Evolutionary conservation across 1,139 yeast species (phyloP), one percentile per base, ranked within the genome.

Genomic region (Tardiomyces digboiensis): DNA sequence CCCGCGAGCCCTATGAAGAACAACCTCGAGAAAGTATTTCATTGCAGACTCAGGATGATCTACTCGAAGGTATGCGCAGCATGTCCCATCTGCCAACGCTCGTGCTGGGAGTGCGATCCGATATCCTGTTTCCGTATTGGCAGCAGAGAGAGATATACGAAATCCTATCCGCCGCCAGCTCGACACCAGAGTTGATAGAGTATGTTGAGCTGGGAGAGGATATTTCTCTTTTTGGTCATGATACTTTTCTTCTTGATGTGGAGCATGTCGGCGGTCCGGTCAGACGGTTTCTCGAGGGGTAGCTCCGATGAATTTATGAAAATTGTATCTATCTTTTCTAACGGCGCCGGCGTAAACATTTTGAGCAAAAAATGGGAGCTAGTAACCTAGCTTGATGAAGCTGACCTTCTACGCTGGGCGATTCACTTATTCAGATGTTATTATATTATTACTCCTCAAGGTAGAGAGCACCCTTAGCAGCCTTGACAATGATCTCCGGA

Each of bases 51-150:
- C 40, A 42, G 13, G 44, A 64, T 8, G 97, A 88, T 58, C 69
- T 88, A 42, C 64, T 71, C 18, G 63, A 66, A 18, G 97, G 97
- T 1, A 67, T 88, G 71, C 59, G 62, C 29, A 74, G 76, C 38
- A 68, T 88, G 49, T 72, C 82, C 2, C 71, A 80, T 51, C 78
- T 80, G 50, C 79, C 82, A 39, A 73, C 84, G 4, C 66, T 89
- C 46, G 88, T 89, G 2, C 74, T 88, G 40, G 97, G 97, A 5
- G 97, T 88, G 7, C 94, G 86, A 58, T 82, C 94, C 1, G 97
- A 88, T 60, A 84, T 85, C 41, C 70, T 88, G 44, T 88, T 88
- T 69, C 97, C 97, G 1, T 87, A 82, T 37, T 86, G 95, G 95
- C 97, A 89, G 64, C 97, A 88, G 62, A 67, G 81, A 45, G 97